A percentile compares a stretch with the other conserved stretches of the same genome.
These are phyloP conservation scores for Candida insectalens DNA, from an alignment of 805 yeast genomes.

Conservation along the genomic window DNA sequence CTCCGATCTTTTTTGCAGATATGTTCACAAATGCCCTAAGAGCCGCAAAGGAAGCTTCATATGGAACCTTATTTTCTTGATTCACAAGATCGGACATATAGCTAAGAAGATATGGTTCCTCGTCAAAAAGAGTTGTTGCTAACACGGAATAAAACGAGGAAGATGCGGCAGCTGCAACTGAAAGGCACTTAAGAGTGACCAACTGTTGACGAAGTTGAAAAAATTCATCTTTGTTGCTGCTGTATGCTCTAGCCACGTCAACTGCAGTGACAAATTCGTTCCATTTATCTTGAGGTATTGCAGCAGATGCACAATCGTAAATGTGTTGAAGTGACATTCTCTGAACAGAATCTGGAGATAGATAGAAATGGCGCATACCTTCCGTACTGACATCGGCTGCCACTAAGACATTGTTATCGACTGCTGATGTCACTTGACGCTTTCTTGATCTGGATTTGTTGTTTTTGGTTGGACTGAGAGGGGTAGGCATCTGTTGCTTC, in stretches of 20 bases:
- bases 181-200: constrained; percentile 52
- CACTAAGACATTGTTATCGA: constrained; percentile 7
- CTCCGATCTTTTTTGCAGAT: constrained; percentile 57
- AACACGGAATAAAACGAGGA: constrained; percentile 48
- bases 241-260: constrained; percentile 64
- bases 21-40: constrained; percentile 60
- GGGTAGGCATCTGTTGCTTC: constrained; percentile 5
- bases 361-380: constrained; percentile 40
- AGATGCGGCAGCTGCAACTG: constrained; percentile 56
- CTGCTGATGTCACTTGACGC: constrained; percentile 2
- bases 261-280: constrained; percentile 53
- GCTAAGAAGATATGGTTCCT: constrained; percentile 61
- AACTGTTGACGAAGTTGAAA: constrained; percentile 47
- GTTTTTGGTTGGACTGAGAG: neutral
- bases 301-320: constrained; percentile 47
- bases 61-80: constrained; percentile 48
- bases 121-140: constrained; percentile 57
- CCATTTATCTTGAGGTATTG: constrained; percentile 56
- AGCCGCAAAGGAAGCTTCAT: constrained; percentile 48
- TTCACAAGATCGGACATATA: constrained; percentile 65
- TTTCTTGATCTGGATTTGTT: constrained; percentile 4
- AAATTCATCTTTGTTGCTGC: constrained; percentile 39
- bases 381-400: constrained; percentile 15
- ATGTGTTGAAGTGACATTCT: constrained; percentile 50
- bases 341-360: constrained; percentile 49